phyloP scores from a whole-genome alignment of 2,329 filamentous ascomycete species.

The Xylaria sp. region DNA sequence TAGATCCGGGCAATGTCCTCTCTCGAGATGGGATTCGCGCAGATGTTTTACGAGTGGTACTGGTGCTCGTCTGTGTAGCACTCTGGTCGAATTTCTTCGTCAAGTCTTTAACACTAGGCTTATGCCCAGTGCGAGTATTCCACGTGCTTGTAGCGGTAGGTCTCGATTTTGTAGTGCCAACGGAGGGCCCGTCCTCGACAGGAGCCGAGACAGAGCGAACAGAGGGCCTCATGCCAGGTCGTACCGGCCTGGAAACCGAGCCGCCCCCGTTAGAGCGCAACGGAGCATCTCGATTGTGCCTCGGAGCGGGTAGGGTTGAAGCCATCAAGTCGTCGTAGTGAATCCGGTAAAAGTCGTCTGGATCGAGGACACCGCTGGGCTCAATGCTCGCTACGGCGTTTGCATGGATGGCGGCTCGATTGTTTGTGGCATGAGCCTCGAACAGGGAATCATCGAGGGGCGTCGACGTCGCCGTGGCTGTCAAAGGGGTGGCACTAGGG shows the following conservation, averaged over 20 bases:
- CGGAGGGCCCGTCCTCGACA: slow-evolving; percentile 57
- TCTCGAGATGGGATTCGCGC: slow-evolving; percentile 28
- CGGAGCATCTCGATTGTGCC: slow-evolving; percentile 56
- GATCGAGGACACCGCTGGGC: slow-evolving; percentile 58
- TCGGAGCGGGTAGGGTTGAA: slow-evolving; percentile 53
- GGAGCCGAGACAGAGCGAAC: slow-evolving; percentile 68
- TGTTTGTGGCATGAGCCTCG: slow-evolving; percentile 53
- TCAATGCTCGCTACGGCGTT: slow-evolving; percentile 52
- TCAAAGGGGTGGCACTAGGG: slow-evolving; percentile 28
- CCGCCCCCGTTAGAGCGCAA: slow-evolving; percentile 64
- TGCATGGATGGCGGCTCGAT: slow-evolving; percentile 53
- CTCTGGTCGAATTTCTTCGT: slow-evolving; percentile 82
- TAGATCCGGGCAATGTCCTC: slow-evolving; percentile 40
- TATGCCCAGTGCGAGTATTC: slow-evolving; percentile 51
- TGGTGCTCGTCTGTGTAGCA: slow-evolving; percentile 47
- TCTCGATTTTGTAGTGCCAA: slow-evolving; percentile 48
- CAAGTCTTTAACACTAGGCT: slow-evolving; percentile 83
- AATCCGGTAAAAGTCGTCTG: slow-evolving; percentile 67
- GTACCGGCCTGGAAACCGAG: slow-evolving; percentile 59
- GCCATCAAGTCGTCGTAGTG: slow-evolving; percentile 59
- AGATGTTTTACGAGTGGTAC: slow-evolving; percentile 51
- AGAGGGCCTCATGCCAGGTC: slow-evolving; percentile 56
- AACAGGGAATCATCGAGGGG: slow-evolving; percentile 43
- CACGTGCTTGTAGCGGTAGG: slow-evolving; percentile 45
- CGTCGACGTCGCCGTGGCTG: slow-evolving; percentile 25